Evolutionary conservation across 1,284 basidiomycete genomes (phyloP).

Genomic region (Cronartium quercuum): DNA sequence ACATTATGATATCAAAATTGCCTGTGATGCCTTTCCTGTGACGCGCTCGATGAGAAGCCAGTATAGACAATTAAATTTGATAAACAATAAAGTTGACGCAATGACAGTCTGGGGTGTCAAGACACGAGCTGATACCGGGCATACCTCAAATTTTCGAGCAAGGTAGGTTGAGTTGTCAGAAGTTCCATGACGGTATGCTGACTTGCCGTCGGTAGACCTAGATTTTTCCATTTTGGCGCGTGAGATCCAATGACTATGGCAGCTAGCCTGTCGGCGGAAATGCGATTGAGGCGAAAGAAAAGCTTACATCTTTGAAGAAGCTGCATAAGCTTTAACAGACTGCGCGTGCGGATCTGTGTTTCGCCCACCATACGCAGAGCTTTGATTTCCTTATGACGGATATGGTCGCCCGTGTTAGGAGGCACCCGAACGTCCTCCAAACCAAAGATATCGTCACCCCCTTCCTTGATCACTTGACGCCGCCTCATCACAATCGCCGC

Average conservation of each 20-base stretch:
- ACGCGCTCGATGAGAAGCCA: not conserved
- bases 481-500: slow-evolving; percentile 82
- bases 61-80: not conserved
- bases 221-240: not conserved
- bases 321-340: slow-evolving; percentile 45
- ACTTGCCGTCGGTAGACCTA: slow-evolving; percentile 42
- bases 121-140: slow-evolving; percentile 59
- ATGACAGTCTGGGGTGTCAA: not conserved
- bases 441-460: slow-evolving; percentile 69
- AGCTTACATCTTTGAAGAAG: slow-evolving; percentile 46
- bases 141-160: slow-evolving; percentile 76
- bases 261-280: not conserved
- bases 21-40: slow-evolving; percentile 53
- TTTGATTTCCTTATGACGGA: slow-evolving; percentile 30
- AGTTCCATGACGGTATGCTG: slow-evolving; percentile 69
- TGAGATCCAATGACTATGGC: not conserved
- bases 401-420: not conserved
- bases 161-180: slow-evolving; percentile 66
- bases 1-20: slow-evolving; percentile 80
- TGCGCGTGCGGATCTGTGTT: slow-evolving; percentile 42
- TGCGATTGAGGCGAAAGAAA: not conserved
- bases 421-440: slow-evolving; percentile 58
- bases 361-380: slow-evolving; percentile 42
- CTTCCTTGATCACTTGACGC: slow-evolving; percentile 72
- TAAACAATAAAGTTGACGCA: not conserved